Evolutionary conservation across 768 basidiomycete genomes (phyloP), one percentile per base, ranked within the genome.

Genomic region (Suillus luteus): DNA sequence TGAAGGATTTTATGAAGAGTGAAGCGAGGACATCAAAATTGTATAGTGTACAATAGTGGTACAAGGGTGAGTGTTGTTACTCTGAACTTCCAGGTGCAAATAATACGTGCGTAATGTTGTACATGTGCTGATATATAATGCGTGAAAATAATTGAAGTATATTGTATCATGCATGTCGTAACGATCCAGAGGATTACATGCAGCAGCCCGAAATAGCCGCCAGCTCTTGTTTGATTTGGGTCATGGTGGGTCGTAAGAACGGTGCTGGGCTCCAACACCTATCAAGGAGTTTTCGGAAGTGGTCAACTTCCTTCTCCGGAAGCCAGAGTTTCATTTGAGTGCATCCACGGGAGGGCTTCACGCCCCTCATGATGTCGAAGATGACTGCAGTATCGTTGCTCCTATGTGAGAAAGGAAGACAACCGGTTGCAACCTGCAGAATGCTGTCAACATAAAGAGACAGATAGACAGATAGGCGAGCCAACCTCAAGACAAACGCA

Each of bases 401-500:
- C 17, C 86, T 80, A 62, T 84, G 76, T 0, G 84, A 75, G 48
- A 84, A 87, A 0, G 86, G 86, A 15, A 84, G 69, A 31, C 80
- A 73, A 5, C 81, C 85, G 2, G 84, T 84, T 0, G 81, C 80
- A 46, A 86, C 76, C 85, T 86, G 48, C 22, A 52, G 37, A 12
- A 48, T n/a, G 55, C 57, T 37, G 37, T 40, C 40, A 48, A 57
- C 38, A 5, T 14, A 55, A 15, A 38, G 57, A 24, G 31, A n/a
- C 31, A 59, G 17, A 38, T 31, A 4, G 38, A 55, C 5, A 11
- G 22, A 27, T 52, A 40, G 22, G n/a, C n/a, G 17, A 48, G 51
- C 73, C 40, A 54, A 86, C 85, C 79, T 87, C 85, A 48, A 87
- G 77, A 71, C 86, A 86, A 51, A 87, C 81, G 22, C 82, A 85